Percentiles rank a stretch among this genome's conserved stretches.
Evolutionary conservation across 148 eudicot genomes (phyloP).

Genomic region (Linanthus parryae): DNA sequence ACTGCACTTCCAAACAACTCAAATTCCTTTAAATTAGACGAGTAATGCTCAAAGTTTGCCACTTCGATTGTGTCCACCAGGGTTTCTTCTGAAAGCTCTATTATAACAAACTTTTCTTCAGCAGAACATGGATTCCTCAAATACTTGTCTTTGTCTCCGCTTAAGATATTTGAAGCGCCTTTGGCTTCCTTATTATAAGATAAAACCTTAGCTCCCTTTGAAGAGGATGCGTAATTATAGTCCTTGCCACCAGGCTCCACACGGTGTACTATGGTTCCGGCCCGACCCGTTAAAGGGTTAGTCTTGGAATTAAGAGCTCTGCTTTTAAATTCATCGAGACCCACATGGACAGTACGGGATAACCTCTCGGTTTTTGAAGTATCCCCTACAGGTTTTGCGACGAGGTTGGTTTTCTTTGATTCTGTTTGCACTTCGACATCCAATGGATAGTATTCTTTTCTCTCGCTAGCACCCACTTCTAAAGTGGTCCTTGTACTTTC

Average conservation of each 20-base stretch:
- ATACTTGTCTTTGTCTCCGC: slow-evolving; percentile 90
- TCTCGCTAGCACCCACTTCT: slow-evolving; percentile 15
- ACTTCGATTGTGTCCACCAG: slow-evolving; percentile 72
- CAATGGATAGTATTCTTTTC: slow-evolving; percentile 1
- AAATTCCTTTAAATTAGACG: slow-evolving; percentile 86
- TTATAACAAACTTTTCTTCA: slow-evolving; percentile 77
- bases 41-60: slow-evolving; percentile 92
- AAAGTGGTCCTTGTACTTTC: slow-evolving; percentile 11
- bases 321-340: slow-evolving; percentile 85
- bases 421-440: slow-evolving; percentile 18
- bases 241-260: slow-evolving; percentile 89
- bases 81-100: slow-evolving; percentile 97
- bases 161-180: slow-evolving; percentile 81
- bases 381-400: slow-evolving; percentile 24
- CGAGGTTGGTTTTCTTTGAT: slow-evolving; percentile 13
- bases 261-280: slow-evolving; percentile 65
- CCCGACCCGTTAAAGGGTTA: slow-evolving; percentile 38
- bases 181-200: slow-evolving; percentile 87
- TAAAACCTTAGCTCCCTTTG: slow-evolving; percentile 94
- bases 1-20: slow-evolving; percentile 70
- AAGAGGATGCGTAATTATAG: slow-evolving; percentile 89
- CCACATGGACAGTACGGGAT: slow-evolving; percentile 47
- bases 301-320: slow-evolving; percentile 63
- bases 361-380: slow-evolving; percentile 37
- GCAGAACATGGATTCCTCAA: slow-evolving; percentile 95